These are phyloP conservation scores for Physcomitrellopsis africana DNA, from an alignment of 225 moss, liverwort and hornwort genomes.

Conservation along the genomic window DNA sequence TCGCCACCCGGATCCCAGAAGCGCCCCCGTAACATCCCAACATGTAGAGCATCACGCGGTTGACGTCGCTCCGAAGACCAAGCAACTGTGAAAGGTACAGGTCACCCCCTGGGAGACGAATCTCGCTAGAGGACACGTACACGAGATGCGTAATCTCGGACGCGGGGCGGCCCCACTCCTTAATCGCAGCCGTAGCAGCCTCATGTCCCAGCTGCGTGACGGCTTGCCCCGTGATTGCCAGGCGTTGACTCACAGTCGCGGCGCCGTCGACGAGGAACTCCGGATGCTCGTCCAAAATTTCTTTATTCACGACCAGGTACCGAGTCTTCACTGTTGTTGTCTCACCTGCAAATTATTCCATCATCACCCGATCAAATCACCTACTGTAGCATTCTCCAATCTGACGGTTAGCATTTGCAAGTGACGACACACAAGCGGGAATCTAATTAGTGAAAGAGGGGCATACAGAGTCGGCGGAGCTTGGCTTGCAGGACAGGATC, in stretches of 20 bases:
- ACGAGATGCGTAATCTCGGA: slow-evolving; percentile 85
- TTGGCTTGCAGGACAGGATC: slow-evolving; percentile 81
- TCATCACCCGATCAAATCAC: not conserved
- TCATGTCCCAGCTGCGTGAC: slow-evolving; percentile 87
- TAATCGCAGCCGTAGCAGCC: slow-evolving; percentile 68
- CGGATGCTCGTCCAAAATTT: slow-evolving; percentile 75
- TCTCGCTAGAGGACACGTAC: slow-evolving; percentile 92
- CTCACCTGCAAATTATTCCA: slow-evolving; percentile 47
- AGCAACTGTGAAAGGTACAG: slow-evolving; percentile 65
- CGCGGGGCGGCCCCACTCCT: slow-evolving; percentile 77
- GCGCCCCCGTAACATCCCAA: slow-evolving; percentile 92
- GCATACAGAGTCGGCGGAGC: slow-evolving; percentile 83
- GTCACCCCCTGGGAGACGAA: slow-evolving; percentile 89
- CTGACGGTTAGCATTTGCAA: too few species aligned
- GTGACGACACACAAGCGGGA: not conserved
- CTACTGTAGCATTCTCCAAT: too few species aligned
- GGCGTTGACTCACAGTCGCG: slow-evolving; percentile 67
- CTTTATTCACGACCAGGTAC: slow-evolving; percentile 75
- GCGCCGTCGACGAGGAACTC: slow-evolving; percentile 73
- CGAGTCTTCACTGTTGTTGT: slow-evolving; percentile 95
- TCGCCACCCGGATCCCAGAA: slow-evolving; percentile 84
- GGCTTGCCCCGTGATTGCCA: slow-evolving; percentile 77
- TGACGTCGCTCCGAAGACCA: slow-evolving; percentile 75
- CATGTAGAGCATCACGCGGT: slow-evolving; percentile 93
- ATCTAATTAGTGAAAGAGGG: not conserved